Conservation (phyloP, 2,329 filamentous ascomycete species). For the Penicillium sp. region DNA sequence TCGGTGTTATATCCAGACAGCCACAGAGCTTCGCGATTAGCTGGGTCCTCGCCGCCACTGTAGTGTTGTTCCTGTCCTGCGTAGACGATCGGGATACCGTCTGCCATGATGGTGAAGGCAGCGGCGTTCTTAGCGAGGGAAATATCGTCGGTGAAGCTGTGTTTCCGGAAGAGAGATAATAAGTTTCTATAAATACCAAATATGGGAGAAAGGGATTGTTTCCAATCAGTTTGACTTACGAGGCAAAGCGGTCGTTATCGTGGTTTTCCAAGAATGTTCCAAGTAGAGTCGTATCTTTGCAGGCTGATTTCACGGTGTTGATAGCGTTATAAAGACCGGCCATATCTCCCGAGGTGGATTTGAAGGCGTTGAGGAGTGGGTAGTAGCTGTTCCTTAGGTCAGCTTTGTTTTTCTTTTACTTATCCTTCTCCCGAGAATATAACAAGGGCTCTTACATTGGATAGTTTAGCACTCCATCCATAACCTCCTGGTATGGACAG, state of each 20-base stretch:
- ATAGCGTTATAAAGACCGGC: slow-evolving; percentile 34
- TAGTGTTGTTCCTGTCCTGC: slow-evolving; percentile 65
- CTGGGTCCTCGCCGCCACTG: slow-evolving; percentile 49
- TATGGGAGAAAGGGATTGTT: neutral
- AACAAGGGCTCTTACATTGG: slow-evolving; percentile 39
- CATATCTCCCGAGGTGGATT: slow-evolving; percentile 32
- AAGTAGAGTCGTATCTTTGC: slow-evolving; percentile 48
- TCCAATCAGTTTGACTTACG: too few relatives aligned
- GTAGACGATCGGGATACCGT: slow-evolving; percentile 65
- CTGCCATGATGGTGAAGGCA: slow-evolving; percentile 56
- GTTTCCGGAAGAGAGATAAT: neutral
- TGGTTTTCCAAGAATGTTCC: slow-evolving; percentile 61
- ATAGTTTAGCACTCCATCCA: slow-evolving; percentile 52
- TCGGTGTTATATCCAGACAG: slow-evolving; percentile 50
- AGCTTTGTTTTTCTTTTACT: neutral
- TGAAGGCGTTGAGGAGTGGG: slow-evolving; percentile 35
- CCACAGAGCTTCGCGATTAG: slow-evolving; percentile 58
- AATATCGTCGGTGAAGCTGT: slow-evolving; percentile 28
- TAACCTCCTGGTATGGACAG: slow-evolving; percentile 46
- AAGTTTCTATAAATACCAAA: neutral
- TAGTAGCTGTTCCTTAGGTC: slow-evolving; percentile 14
- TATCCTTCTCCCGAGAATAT: too few relatives aligned
- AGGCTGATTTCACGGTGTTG: slow-evolving; percentile 32
- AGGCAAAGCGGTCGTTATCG: slow-evolving; percentile 57
- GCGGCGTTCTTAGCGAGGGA: slow-evolving; percentile 60